Evolutionary conservation across 1,284 basidiomycete genomes (phyloP).

Genomic region (Ustilago loliicola): DNA sequence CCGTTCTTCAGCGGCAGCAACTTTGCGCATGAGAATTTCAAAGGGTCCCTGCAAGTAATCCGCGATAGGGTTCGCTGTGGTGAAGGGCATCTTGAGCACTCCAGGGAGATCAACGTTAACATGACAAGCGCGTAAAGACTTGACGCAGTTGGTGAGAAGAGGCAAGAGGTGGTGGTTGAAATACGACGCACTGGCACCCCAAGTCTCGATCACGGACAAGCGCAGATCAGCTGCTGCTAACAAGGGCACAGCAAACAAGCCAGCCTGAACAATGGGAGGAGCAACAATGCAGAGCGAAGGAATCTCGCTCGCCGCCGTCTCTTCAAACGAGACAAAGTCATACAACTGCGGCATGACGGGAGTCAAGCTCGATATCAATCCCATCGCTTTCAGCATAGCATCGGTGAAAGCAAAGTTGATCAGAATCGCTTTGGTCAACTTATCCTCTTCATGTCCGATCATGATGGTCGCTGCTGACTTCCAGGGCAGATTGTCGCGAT

Average conservation of each 20-base stretch:
- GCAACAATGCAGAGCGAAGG: conserved; percentile 44
- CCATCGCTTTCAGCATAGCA: conserved; percentile 42
- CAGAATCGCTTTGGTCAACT: conserved; percentile 39
- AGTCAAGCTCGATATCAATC: conserved; percentile 34
- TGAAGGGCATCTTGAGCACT: conserved; percentile 38
- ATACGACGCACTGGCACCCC: conserved; percentile 43
- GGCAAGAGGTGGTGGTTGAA: conserved; percentile 48
- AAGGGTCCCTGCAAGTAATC: conserved; percentile 44
- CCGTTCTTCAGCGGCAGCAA: conserved; percentile 37
- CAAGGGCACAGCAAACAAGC: conserved; percentile 43
- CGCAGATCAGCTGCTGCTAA: conserved; percentile 44
- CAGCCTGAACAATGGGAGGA: conserved; percentile 41
- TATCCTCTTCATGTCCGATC: conserved; percentile 41
- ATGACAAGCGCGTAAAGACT: conserved; percentile 43
- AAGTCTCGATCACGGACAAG: conserved; percentile 45
- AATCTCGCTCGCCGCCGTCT: conserved; percentile 37
- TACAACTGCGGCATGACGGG: conserved; percentile 48
- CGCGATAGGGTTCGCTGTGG: conserved; percentile 41
- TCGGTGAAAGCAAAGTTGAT: conserved; percentile 46
- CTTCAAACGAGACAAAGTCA: conserved; percentile 47
- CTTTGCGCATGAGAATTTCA: conserved; percentile 48
- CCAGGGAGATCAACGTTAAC: conserved; percentile 40
- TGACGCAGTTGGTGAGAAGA: conserved; percentile 45
- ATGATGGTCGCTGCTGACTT: conserved; percentile 38
- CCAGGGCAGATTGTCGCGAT: conserved; percentile 31